Evolutionary conservation across 208 protist genomes (phyloP).

Genomic region (Willaertia magna): DNA sequence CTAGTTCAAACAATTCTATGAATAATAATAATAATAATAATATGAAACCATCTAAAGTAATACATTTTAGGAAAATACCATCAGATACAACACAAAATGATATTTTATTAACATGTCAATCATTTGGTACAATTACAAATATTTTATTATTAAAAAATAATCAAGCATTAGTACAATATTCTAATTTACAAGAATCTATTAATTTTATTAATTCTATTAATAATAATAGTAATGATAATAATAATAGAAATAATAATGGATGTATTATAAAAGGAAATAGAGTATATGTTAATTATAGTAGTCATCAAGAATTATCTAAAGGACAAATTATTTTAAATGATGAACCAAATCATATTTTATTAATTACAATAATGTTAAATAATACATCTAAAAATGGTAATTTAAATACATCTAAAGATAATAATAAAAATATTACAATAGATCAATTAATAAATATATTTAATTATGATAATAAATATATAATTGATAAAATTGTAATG

Average conservation of each 20-base stretch:
- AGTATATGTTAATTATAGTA: background rate
- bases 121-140: background rate
- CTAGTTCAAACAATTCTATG: background rate
- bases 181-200: background rate
- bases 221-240: background rate
- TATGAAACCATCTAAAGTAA: background rate
- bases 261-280: background rate
- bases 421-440: background rate
- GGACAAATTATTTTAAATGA: background rate
- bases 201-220: background rate
- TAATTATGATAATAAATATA: background rate
- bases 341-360: background rate
- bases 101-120: background rate
- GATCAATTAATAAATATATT: background rate
- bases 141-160: background rate
- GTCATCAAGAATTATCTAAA: background rate
- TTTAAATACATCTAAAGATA: background rate
- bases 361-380: too few species aligned
- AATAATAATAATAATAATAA: background rate
- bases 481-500: constrained; percentile 5
- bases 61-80: background rate
- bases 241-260: background rate
- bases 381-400: background rate
- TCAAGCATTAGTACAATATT: background rate
- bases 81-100: background rate